Evolutionary conservation across 192 early-diverging fungal genomes (phyloP), one percentile per base, ranked within the genome.

Genomic region (Umbelopsis ramanniana): DNA sequence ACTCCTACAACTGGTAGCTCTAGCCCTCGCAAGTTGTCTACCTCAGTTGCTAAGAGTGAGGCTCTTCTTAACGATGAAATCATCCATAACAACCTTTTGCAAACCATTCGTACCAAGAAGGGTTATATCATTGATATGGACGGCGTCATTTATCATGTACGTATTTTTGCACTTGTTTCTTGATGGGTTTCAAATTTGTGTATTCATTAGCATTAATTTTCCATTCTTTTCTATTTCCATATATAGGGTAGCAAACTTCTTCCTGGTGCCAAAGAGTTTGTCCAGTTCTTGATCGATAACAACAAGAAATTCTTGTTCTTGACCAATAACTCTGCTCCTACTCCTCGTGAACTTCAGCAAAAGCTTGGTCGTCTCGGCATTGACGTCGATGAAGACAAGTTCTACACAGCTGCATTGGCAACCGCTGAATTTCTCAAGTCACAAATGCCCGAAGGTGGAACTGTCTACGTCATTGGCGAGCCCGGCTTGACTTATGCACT

Each of bases 61-160:
- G 72, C 75, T 52, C 69, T 74, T 22, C 60, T 79, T 14, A 53
- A 68, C 52, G 76, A 79, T 52, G 72, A 68, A n/a, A 68, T 57
- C 33, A 54, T 75, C 14, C 78, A 79, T 48, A 72, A 35, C 9
- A 74, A 72, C 48, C 74, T 77, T 21, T 54, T 83, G 9, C 75
- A 72, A 14, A 46, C 57, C 8, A 79, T 83, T 68, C 81, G 81
- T 46, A 22, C 35, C 15, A 83, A 89, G 76, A 83, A 84, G 70
- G 86, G 78, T n/a, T 89, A 82, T 71, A 85, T 89, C 46, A 79
- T 79, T 72, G 87, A 89, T 76, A 88, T 88, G 87, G 87, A 89
- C 63, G 87, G 88, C 23, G 88, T 89, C 12, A 86, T 87, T 60
- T 89, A 87, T 52, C 86, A 87, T 50, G 81, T 78, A 79, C 76